Evolutionary conservation across 352 stramenopile genomes (phyloP), one percentile per base, ranked within the genome.

Genomic region (Phytophthora gonapodyides): DNA sequence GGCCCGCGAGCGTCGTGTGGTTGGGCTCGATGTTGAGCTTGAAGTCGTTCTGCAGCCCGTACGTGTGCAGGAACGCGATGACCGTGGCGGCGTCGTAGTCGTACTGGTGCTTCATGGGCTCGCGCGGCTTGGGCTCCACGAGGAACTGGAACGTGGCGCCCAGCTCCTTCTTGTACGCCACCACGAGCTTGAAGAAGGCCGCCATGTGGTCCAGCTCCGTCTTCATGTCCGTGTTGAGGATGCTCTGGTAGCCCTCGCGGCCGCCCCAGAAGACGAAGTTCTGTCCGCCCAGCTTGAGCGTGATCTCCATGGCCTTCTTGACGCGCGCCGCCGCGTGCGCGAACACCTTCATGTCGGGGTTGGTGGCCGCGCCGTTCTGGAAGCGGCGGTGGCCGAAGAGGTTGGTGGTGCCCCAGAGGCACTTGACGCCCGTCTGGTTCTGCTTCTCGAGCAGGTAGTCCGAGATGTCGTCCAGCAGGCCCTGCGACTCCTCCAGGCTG

Each of bases 21-120:
- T 96, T 96, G 17, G 87, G 84, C 70, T 95, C 87, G 57, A 96
- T 91, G 71, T 96, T 95, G 43, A 97, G 66, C 66, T 94, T 91
- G 68, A 96, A 96, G 53, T 97, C 69, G 31, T 89, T 70, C 21
- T 89, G 66, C 16, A 97, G 69, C 5, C 72, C 78, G 64, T 97
- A 91, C 44, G 58, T 72, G 54, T 86, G 70, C 36, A 97, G 70
- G 67, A 97, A 97, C n/a, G 82, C 76, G 34, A 96, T 88, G 31
- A 87, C 75, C 3, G 87, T 94, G 24, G 88, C 81, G 7, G 86
- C 85, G 55, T 96, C 87, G 64, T 93, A 95, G 75, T 96, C 87
- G 76, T 96, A 97, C 72, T 96, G 85, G 68, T 96, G 88, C 70
- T 94, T 94, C 59, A 79, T 91, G 16, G 88, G 88, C 64, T 97